phyloP scores from a whole-genome alignment of 768 basidiomycete genomes.

The Leccinum longicurvipes region DNA sequence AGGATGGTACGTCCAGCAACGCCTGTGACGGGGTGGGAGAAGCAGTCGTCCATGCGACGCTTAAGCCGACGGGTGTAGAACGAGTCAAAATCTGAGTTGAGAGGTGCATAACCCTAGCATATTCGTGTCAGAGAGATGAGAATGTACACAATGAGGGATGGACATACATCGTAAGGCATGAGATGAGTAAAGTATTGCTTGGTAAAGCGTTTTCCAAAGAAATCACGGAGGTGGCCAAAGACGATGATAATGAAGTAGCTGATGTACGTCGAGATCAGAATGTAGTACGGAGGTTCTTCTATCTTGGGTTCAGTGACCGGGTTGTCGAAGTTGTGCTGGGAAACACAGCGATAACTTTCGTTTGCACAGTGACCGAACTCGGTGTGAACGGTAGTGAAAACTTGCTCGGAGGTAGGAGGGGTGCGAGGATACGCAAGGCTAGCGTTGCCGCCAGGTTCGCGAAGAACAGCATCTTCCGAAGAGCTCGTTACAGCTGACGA shows the following conservation, averaged over 20 bases:
- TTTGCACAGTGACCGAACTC: constrained; percentile 92
- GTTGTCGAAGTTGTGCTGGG: constrained; percentile 48
- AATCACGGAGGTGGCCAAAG: constrained; percentile 92
- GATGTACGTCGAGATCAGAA: constrained; percentile 88
- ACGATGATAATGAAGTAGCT: constrained; percentile 90
- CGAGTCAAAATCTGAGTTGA: constrained; percentile 98
- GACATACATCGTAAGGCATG: constrained; percentile 78
- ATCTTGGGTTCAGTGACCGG: constrained; percentile 56
- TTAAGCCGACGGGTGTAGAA: constrained; percentile 98
- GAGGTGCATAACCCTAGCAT: constrained; percentile 88
- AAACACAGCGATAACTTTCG: constrained; percentile 65
- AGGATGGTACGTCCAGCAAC: constrained; percentile 93
- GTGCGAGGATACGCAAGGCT: constrained; percentile 56
- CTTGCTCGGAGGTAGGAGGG: constrained; percentile 80
- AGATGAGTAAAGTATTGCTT: constrained; percentile 74
- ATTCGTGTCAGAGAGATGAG: constrained; percentile 2
- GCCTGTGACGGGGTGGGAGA: constrained; percentile 87
- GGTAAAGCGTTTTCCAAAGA: constrained; percentile 82
- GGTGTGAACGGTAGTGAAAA: constrained; percentile 75
- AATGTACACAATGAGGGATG: constrained; percentile 1
- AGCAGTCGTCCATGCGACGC: constrained; percentile 92
- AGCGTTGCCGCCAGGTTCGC: constrained; percentile 53
- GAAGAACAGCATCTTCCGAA: constrained; percentile 63
- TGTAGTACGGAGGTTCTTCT: constrained; percentile 89
- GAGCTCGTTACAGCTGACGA: constrained; percentile 70